A percentile compares a stretch with the other conserved stretches of the same genome.
Conservation (phyloP, 2,329 filamentous ascomycete genomes). For the Gremmenia infestans region DNA sequence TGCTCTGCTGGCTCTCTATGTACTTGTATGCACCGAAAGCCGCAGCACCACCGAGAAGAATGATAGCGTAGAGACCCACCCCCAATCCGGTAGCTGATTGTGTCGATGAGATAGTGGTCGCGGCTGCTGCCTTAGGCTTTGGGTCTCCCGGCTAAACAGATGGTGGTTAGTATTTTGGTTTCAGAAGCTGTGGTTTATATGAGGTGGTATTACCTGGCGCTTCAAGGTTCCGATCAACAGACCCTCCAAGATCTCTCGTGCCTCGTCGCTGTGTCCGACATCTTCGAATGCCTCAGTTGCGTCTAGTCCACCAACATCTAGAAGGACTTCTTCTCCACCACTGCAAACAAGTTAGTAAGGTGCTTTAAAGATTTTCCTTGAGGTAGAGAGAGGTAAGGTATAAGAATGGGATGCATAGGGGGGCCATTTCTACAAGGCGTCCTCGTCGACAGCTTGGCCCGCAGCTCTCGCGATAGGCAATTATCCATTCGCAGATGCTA, state of each 20-base stretch:
- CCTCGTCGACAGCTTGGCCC: neutral
- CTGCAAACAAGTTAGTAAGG: slow-evolving; percentile 42
- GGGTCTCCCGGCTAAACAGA: slow-evolving; percentile 69
- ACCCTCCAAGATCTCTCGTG: slow-evolving; percentile 82
- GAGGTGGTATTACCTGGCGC: slow-evolving; percentile 59
- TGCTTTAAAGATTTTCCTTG: neutral
- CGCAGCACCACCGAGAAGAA: slow-evolving; percentile 70
- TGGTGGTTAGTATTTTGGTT: slow-evolving; percentile 1
- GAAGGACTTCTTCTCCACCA: slow-evolving; percentile 95
- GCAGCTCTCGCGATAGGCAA: neutral
- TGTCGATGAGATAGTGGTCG: slow-evolving; percentile 45
- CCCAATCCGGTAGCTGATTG: slow-evolving; percentile 52
- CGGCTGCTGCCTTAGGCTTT: slow-evolving; percentile 55
- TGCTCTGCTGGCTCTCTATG: slow-evolving; percentile 47
- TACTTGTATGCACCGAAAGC: slow-evolving; percentile 86
- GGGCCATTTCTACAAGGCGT: neutral
- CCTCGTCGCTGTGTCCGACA: slow-evolving; percentile 98
- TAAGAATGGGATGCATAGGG: slow-evolving; percentile 9
- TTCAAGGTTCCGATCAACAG: slow-evolving; percentile 73
- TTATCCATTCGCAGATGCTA: neutral
- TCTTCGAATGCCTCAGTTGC: slow-evolving; percentile 98
- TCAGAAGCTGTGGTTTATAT: slow-evolving; percentile 5
- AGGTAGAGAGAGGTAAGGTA: neutral
- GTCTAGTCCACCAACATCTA: slow-evolving; percentile 94
- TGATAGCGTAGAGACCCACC: slow-evolving; percentile 72